Base-by-base conservation (phyloP, 768 basidiomycete species). In the Saitozyma podzolica region DNA sequence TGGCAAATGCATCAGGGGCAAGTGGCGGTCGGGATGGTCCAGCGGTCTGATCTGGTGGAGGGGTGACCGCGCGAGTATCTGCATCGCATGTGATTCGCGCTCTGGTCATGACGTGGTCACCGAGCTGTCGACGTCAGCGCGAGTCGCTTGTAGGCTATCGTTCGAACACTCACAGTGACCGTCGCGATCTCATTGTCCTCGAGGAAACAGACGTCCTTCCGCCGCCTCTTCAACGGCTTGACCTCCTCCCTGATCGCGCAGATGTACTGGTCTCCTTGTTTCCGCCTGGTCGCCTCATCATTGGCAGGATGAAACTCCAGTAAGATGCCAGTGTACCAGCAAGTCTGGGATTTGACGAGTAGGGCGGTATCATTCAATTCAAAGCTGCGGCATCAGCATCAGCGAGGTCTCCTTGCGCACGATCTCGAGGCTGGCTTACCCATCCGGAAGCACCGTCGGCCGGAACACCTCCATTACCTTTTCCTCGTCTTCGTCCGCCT, bases 131-230 rank as follows among this genome's bases (percentile, higher is more conserved):
- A 64, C 19, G 19, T 55, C 41, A 49, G 59, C 61, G n/a, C 20
- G 29, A 51, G 40, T 48, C 53, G 39, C 39, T 13, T 19, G 14
- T 50, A 19, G 41, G 53, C 16, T n/a, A 8, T 14, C 47, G 29
- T 29, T 29, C 29, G 29, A 29, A 1, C 16, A 63, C 73, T 43
- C 55, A 74, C 73, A 19, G 54, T 51, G 55, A 70, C 71, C 20
- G 43, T 51, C 6, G 70, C 68, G 47, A 74, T 59, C 16, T 56
- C 61, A 0, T 61, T 64, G 42, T 74, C 73, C 29, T 61, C 29
- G 4, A 62, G 20, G 7, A 64, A 63, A 39, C 67, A 54, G 16
- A 72, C 50, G 9, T 72, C 58, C 20, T 50, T 52, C 41, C 43
- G 48, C 47, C 52, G 43, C 41, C 51, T 54, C 53, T 52, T 54